phyloP scores from a whole-genome alignment of 352 stramenopile genomes.

The Globisporangium heterothallicum region DNA sequence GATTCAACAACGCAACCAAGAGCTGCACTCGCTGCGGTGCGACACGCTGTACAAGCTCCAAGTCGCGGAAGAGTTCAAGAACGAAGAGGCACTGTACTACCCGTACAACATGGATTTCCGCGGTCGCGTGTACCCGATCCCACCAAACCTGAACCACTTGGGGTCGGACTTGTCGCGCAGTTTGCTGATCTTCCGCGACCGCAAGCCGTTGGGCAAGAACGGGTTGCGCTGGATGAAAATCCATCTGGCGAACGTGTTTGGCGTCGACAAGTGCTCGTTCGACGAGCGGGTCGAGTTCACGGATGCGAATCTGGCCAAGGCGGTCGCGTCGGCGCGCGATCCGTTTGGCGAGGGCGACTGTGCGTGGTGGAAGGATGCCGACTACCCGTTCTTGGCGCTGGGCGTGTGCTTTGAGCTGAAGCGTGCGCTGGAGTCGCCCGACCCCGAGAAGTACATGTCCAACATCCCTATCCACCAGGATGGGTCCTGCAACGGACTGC shows the following conservation, averaged over 20 bases:
- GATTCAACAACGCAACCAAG: conserved; percentile 77
- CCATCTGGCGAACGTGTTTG: conserved; percentile 90
- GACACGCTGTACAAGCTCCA: conserved; percentile 86
- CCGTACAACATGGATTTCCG: conserved; percentile 99
- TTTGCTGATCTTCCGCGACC: conserved; percentile 94
- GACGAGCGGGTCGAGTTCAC: conserved; percentile 95
- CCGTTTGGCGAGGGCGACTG: conserved; percentile 80
- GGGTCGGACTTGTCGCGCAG: conserved; percentile 97
- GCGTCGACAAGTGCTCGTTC: conserved; percentile 94
- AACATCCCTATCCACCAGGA: conserved; percentile 97
- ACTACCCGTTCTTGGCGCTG: conserved; percentile 98
- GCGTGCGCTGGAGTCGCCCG: conserved; percentile 88
- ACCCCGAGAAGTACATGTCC: conserved; percentile 93
- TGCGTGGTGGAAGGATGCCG: conserved; percentile 95
- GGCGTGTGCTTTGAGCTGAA: conserved; percentile 96
- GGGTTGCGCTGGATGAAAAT: conserved; percentile 99
- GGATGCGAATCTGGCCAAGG: conserved; percentile 92
- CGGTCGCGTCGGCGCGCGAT: conserved; percentile 86
- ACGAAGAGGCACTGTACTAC: conserved; percentile 97
- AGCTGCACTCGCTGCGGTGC: conserved; percentile 94
- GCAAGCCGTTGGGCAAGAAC: conserved; percentile 91
- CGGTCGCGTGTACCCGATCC: conserved; percentile 97
- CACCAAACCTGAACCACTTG: conserved; percentile 98
- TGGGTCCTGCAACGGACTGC: conserved; percentile 98
- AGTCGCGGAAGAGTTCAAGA: conserved; percentile 93